Percentiles rank a stretch among this genome's conserved stretches.
phyloP scores from a whole-genome alignment of 2,329 filamentous ascomycete species.

The Aspergillus sp. region DNA sequence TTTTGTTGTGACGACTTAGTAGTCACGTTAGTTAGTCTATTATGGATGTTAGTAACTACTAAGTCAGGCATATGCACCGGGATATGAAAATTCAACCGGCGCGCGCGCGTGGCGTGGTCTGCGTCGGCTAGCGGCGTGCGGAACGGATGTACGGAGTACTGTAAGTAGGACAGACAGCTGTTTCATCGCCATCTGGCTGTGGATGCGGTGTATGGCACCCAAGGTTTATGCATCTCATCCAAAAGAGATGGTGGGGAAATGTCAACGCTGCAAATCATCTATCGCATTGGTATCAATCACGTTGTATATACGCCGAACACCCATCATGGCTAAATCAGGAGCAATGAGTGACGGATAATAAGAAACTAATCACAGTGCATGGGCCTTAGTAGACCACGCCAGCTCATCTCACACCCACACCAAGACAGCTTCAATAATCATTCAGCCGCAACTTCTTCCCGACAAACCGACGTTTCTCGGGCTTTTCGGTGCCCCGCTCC shows the following conservation, averaged over 20 bases:
- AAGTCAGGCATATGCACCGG: no score
- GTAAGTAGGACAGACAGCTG: neutral
- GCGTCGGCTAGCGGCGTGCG: neutral
- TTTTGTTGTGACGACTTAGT: no score
- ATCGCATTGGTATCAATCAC: neutral
- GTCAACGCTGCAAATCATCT: neutral
- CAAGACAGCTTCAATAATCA: slow-evolving; percentile 40
- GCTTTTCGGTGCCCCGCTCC: slow-evolving; percentile 39
- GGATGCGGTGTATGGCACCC: neutral
- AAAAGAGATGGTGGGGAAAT: neutral
- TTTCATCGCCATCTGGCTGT: neutral
- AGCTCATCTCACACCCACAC: neutral
- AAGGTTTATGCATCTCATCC: neutral
- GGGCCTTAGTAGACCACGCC: neutral
- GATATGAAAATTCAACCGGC: neutral
- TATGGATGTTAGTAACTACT: no score
- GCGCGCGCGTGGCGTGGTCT: neutral
- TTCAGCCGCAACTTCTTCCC: slow-evolving; percentile 52
- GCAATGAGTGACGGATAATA: neutral
- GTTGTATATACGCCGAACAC: neutral
- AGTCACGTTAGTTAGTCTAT: no score
- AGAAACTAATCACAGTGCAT: neutral
- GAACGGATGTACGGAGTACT: neutral
- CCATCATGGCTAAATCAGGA: neutral
- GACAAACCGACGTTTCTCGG: slow-evolving; percentile 43